Conservation (phyloP, 129 eudicot genomes). For the Pulicaria dysenterica region DNA sequence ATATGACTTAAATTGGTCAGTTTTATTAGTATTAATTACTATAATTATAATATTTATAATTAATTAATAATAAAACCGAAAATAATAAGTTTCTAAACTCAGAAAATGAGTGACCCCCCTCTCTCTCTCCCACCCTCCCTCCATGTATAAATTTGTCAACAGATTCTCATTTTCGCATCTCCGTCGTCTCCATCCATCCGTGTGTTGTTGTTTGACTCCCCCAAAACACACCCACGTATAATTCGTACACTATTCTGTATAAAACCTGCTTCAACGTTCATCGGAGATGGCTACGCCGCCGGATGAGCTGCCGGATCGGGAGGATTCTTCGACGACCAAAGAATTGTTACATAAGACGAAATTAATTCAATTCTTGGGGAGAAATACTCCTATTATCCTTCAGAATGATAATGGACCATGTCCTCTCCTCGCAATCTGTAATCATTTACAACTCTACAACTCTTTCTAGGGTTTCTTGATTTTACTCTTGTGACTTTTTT, state of each 20-base stretch:
- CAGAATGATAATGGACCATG: conserved; percentile 99
- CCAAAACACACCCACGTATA: conserved; percentile 4
- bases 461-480: conserved; percentile 39
- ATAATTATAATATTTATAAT: no score
- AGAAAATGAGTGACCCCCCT: neutral
- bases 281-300: conserved; percentile 43
- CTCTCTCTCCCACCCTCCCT: neutral
- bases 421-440: conserved; percentile 96
- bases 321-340: conserved; percentile 32
- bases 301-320: conserved; percentile 41
- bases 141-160: conserved; percentile 26
- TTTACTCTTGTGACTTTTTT: neutral
- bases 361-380: conserved; percentile 65
- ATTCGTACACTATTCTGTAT: conserved; percentile 18
- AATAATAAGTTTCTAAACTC: neutral
- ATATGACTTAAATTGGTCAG: no score
- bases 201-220: conserved; percentile 27
- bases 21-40: no score
- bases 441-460: conserved; percentile 10
- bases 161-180: conserved; percentile 26
- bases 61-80: no score
- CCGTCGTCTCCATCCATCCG: conserved; percentile 22
- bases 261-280: conserved; percentile 23
- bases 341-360: conserved; percentile 74
- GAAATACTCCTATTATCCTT: conserved; percentile 71